These are phyloP conservation scores for Aspergillus phoenicis DNA, from an alignment of 2,329 filamentous ascomycete species.

Conservation along the genomic window DNA sequence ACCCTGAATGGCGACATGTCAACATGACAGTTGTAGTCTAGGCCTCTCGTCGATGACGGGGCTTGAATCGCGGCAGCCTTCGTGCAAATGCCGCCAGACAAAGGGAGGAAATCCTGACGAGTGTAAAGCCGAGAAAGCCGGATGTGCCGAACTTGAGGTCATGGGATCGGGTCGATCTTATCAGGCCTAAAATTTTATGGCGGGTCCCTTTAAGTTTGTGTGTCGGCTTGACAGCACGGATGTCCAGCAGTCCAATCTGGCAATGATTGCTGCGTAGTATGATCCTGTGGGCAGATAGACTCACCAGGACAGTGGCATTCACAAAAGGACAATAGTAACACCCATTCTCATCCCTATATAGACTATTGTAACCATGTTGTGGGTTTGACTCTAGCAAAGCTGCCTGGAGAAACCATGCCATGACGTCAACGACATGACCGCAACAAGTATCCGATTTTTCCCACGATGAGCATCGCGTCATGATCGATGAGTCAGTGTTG, in stretches of 20 bases:
- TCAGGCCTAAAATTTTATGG: slow-evolving; percentile 1
- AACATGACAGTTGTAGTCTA: not conserved
- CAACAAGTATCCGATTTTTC: not conserved
- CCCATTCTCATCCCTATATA: not conserved
- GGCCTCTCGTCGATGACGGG: too few relatives aligned
- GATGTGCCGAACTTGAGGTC: not conserved
- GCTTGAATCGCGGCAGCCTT: not conserved
- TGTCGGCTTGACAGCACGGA: slow-evolving; percentile 6
- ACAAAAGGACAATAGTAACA: not conserved
- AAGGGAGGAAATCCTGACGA: not conserved
- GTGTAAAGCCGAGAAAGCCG: not conserved
- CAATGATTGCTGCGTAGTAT: slow-evolving; percentile 6
- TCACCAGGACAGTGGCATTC: not conserved
- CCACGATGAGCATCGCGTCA: not conserved
- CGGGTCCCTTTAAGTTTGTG: not conserved
- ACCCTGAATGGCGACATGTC: not conserved
- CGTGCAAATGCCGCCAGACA: not conserved
- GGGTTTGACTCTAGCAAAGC: not conserved
- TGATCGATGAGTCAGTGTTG: not conserved
- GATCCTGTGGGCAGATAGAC: not conserved
- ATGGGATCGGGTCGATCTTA: slow-evolving; percentile 7
- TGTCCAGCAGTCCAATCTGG: slow-evolving; percentile 10
- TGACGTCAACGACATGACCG: not conserved
- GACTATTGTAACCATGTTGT: not conserved
- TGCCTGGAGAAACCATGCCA: not conserved